phyloP scores from a whole-genome alignment of 108 stramenopile genomes.

The Schizochytrium sp. region DNA sequence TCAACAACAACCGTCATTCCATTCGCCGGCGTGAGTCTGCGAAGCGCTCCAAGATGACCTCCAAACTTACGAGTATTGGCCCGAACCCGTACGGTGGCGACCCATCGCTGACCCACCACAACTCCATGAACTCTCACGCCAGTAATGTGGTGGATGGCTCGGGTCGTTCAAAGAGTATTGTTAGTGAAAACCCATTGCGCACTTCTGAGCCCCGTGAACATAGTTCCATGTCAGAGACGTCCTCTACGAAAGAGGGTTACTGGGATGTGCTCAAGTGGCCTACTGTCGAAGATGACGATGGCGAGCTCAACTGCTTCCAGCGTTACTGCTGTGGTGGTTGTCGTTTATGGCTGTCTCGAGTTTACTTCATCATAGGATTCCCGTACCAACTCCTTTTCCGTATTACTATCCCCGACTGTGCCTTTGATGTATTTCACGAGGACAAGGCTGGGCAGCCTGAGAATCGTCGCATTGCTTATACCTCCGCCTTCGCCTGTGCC shows the following conservation, averaged over 20 bases:
- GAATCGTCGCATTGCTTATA: not conserved
- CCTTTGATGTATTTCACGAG: slow-evolving; percentile 4
- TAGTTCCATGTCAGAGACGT: too few relatives aligned
- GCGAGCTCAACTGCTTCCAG: not conserved
- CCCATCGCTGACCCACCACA: too few relatives aligned
- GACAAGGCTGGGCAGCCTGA: not conserved
- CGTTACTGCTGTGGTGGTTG: not conserved
- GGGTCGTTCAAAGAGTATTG: too few relatives aligned
- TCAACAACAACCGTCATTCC: too few relatives aligned
- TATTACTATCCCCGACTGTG: not conserved
- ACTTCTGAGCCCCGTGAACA: too few relatives aligned
- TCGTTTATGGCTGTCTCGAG: not conserved
- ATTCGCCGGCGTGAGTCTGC: too few relatives aligned
- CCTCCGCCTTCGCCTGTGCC: not conserved
- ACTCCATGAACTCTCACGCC: too few relatives aligned
- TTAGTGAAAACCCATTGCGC: too few relatives aligned
- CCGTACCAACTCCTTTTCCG: not conserved
- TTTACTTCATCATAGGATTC: not conserved
- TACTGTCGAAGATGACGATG: not conserved
- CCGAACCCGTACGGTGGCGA: too few relatives aligned
- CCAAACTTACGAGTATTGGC: too few relatives aligned
- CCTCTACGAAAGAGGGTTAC: not conserved
- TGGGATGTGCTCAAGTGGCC: not conserved
- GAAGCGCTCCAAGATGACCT: too few relatives aligned
- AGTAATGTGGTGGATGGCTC: too few relatives aligned